A percentile compares a stretch with the other conserved stretches of the same genome.
Evolutionary conservation across 441 rosid species (phyloP).

Genomic region (Daphne laureola): DNA sequence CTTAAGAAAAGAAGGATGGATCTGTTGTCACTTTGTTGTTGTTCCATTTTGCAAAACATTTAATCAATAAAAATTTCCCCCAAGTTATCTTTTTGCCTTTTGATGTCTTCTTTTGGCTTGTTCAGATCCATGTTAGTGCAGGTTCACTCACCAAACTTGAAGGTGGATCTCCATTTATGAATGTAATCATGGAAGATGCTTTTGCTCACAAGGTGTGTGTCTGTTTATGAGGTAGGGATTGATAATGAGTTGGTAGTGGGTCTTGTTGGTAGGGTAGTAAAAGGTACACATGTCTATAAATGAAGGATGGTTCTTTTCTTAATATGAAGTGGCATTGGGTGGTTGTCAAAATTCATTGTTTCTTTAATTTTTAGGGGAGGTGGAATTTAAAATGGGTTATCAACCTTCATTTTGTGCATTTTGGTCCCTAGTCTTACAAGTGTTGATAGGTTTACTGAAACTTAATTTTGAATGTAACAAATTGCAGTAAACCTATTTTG

Average conservation of each 20-base stretch:
- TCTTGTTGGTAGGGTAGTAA: neutral
- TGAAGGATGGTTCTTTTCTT: constrained; percentile 16
- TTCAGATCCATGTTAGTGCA: too few species aligned
- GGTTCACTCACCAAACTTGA: too few species aligned
- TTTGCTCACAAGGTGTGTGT: neutral
- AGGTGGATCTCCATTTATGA: neutral
- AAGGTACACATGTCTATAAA: constrained; percentile 6
- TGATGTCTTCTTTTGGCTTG: neutral
- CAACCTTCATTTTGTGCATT: too few species aligned
- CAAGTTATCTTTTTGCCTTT: constrained; percentile 9
- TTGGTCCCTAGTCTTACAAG: too few species aligned
- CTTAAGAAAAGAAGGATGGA: constrained; percentile 31
- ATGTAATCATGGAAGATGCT: constrained; percentile 1
- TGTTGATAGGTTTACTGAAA: too few species aligned
- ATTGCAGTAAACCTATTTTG: too few species aligned
- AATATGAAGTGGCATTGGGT: constrained; percentile 12
- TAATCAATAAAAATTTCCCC: constrained; percentile 29
- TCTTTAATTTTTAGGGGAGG: too few species aligned
- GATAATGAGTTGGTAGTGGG: neutral
- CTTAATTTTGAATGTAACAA: too few species aligned
- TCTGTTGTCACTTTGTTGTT: constrained; percentile 32
- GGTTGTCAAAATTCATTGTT: constrained; percentile 16
- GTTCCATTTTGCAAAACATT: constrained; percentile 25
- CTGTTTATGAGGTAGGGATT: neutral
- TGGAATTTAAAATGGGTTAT: too few species aligned